Percentiles rank a stretch among this genome's conserved stretches.
Evolutionary conservation across 805 yeast species (phyloP).

Genomic region (Ogataea glucozyma): DNA sequence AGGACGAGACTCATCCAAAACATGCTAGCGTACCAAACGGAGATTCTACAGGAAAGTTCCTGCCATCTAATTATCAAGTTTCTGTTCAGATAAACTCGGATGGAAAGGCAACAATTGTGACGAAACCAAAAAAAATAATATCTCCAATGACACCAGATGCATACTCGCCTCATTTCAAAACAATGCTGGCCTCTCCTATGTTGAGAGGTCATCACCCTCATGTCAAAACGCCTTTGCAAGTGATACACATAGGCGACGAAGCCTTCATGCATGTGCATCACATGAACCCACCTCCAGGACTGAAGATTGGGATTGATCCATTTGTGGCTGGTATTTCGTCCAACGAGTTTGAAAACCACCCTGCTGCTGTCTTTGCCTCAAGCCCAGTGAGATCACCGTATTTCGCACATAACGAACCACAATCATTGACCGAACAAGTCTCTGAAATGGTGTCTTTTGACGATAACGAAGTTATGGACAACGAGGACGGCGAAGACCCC

Average conservation of each 20-base stretch:
- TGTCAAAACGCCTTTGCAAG: conserved; percentile 4
- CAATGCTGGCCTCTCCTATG: conserved; percentile 6
- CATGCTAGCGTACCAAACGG: neutral
- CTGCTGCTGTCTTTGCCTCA: conserved; percentile 8
- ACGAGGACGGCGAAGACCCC: conserved; percentile 7
- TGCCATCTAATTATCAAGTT: conserved; percentile 25
- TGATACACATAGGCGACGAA: conserved; percentile 7
- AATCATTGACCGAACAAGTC: neutral
- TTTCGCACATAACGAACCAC: conserved; percentile 9
- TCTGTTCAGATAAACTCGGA: conserved; percentile 27
- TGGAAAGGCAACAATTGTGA: conserved; percentile 34
- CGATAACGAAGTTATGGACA: conserved; percentile 2
- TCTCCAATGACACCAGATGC: conserved; percentile 17
- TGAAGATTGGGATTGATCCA: conserved; percentile 32
- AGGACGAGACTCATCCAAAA: neutral
- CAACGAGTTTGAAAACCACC: conserved; percentile 29
- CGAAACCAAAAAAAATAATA: conserved; percentile 21
- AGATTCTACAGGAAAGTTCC: conserved; percentile 9
- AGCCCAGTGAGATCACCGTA: conserved; percentile 16
- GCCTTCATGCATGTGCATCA: conserved; percentile 6
- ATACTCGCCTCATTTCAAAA: conserved; percentile 19
- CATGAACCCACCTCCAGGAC: conserved; percentile 25
- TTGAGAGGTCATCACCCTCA: conserved; percentile 5
- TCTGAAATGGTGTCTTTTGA: conserved; percentile 13
- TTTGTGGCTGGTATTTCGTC: conserved; percentile 31